Conservation (phyloP, 2,329 filamentous ascomycete genomes). For the Epicoccum nigrum region DNA sequence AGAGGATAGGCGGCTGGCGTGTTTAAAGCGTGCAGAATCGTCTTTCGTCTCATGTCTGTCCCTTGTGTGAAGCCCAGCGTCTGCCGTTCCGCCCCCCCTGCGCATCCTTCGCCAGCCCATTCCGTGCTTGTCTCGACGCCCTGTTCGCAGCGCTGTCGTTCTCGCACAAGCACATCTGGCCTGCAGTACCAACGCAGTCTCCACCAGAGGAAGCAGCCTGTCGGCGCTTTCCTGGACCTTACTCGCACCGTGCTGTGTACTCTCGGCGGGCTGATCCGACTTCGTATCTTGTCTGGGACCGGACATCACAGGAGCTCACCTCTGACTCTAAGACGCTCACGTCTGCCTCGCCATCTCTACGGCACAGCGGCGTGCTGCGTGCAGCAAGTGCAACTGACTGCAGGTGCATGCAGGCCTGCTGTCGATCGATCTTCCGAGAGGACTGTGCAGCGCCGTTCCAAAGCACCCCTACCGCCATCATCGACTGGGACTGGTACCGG, state of each 20-base stretch:
- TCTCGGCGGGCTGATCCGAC: constrained; percentile 2
- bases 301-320: neutral
- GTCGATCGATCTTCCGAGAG: constrained; percentile 38
- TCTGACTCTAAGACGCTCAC: constrained; percentile 18
- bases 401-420: constrained; percentile 25
- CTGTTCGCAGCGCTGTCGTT: constrained; percentile 13
- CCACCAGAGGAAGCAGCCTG: constrained; percentile 4
- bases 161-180: constrained; percentile 3
- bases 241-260: no score
- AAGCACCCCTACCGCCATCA: constrained; percentile 22
- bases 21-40: constrained; percentile 35
- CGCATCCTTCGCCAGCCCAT: constrained; percentile 34
- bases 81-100: constrained; percentile 29
- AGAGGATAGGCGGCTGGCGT: constrained; percentile 29
- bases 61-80: constrained; percentile 27
- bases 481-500: constrained; percentile 5
- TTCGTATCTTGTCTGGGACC: constrained; percentile 16
- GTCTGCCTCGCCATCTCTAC: constrained; percentile 19
- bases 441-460: constrained; percentile 23
- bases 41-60: constrained; percentile 39
- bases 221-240: constrained; percentile 13
- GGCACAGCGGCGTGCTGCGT: no score
- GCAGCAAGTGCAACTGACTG: no score
- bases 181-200: no score
- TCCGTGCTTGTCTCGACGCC: constrained; percentile 31